Evolutionary conservation across 495 filamentous ascomycete genomes (phyloP), one percentile per base, ranked within the genome.

Genomic region (Tuber borchii): DNA sequence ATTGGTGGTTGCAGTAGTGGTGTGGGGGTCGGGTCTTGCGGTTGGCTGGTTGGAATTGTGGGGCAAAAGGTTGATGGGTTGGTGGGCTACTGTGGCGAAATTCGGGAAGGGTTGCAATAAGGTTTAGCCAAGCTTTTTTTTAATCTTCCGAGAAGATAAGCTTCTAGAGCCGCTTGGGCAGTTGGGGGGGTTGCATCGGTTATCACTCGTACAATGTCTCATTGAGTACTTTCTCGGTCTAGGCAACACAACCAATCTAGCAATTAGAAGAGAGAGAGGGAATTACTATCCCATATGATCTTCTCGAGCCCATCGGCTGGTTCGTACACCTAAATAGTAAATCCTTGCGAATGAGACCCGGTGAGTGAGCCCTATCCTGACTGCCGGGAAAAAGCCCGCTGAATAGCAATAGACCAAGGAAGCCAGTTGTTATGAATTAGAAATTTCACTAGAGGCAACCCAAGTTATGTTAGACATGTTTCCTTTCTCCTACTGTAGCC

Each of bases 121-220:
- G 56, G 56, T 65, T 65, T 65, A 65, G 56, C 56, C 56, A 65
- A 65, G 56, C 56, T 65, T 61, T 65, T 65, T 65, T 61, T 34
- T 34, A 65, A 31, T 17, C 31, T 65, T 65, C 56, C 56, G 56
- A 65, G 56, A 65, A 34, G 56, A 65, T 34, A 1, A 26, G 2
- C 26, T 17, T 31, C 3, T 10, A 61, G 51, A 61, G 51, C 51
- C n/a, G n/a, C 51, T 9, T 26, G 0, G 22, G 1, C 10, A 2
- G 20, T 5, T 12, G 22, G 9, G 6, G 12, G 3, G 0, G 6
- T 65, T 65, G 56, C 56, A 65, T 7, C 0, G 26, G 12, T 6
- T 65, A 65, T 65, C 56, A 65, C 56, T 65, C 56, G 56, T 5
- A 12, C 6, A 0, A 31, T 61, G 56, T 16, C 26, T 17, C 7